Evolutionary conservation across 768 basidiomycete species (phyloP).

Genomic region (Lyophyllum shimeji): DNA sequence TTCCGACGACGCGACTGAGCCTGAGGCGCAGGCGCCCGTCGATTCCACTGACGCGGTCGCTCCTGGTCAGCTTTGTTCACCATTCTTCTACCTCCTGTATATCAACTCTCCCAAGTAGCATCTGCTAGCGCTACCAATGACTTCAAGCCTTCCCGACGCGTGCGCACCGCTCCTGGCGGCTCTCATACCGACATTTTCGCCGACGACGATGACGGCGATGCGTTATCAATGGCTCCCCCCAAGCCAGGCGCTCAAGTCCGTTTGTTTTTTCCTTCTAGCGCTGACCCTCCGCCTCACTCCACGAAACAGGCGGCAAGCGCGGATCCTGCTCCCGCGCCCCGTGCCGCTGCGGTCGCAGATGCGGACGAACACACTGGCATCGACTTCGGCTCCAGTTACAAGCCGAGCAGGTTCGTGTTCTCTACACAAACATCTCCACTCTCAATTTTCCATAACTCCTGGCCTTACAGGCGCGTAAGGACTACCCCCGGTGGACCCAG

Average conservation of each 20-base stretch:
- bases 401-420: slow-evolving; percentile 49
- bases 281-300: background rate
- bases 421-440: background rate
- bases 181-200: slow-evolving; percentile 52
- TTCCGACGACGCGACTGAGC: slow-evolving; percentile 20
- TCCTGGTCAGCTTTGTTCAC: background rate
- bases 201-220: slow-evolving; percentile 49
- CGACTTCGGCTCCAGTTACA: slow-evolving; percentile 35
- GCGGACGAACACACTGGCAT: slow-evolving; percentile 29
- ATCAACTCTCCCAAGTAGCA: slow-evolving; percentile 10
- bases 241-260: slow-evolving; percentile 18
- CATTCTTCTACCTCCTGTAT: background rate
- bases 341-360: slow-evolving; percentile 17
- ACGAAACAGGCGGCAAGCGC: background rate
- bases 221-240: slow-evolving; percentile 56
- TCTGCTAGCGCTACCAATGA: slow-evolving; percentile 23
- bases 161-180: slow-evolving; percentile 54
- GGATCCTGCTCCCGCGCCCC: background rate
- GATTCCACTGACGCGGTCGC: slow-evolving; percentile 7
- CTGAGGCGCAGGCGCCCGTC: slow-evolving; percentile 12
- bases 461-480: slow-evolving; percentile 40
- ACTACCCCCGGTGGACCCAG: slow-evolving; percentile 45
- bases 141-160: slow-evolving; percentile 58
- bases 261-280: background rate
- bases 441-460: background rate